phyloP scores from a whole-genome alignment of 2,329 filamentous ascomycete species.

The Epichloe gansuensis region DNA sequence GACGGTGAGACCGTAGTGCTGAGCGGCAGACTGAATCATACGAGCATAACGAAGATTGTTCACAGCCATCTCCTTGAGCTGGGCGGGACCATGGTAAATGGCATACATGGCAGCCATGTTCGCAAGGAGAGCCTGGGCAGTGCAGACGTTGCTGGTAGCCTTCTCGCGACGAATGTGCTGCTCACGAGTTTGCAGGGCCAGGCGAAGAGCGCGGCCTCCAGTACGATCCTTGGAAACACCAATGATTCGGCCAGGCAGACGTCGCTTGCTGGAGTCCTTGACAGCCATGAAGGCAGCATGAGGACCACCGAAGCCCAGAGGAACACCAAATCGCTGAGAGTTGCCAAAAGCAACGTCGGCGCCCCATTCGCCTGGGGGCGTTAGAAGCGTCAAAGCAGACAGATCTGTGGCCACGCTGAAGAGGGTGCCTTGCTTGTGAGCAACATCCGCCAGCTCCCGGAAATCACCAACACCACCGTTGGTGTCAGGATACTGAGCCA shows the following conservation, averaged over 20 bases:
- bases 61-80: conserved; percentile 72
- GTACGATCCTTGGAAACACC: conserved; percentile 85
- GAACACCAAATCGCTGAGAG: conserved; percentile 82
- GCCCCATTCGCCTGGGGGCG: conserved; percentile 84
- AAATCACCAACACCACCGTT: conserved; percentile 70
- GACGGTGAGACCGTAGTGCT: conserved; percentile 50
- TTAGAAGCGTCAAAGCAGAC: conserved; percentile 73
- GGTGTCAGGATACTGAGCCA: conserved; percentile 93
- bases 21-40: conserved; percentile 52
- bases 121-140: conserved; percentile 80
- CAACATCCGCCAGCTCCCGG: conserved; percentile 56
- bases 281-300: conserved; percentile 95
- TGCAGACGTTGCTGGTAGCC: conserved; percentile 95
- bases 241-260: conserved; percentile 82
- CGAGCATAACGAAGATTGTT: conserved; percentile 59
- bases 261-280: conserved; percentile 81
- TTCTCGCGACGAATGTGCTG: conserved; percentile 95
- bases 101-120: conserved; percentile 96
- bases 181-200: conserved; percentile 84
- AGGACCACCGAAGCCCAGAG: conserved; percentile 85
- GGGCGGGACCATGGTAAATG: conserved; percentile 79
- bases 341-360: conserved; percentile 93
- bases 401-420: conserved; percentile 85
- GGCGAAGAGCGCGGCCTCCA: conserved; percentile 65
- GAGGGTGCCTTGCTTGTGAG: conserved; percentile 65